These are phyloP conservation scores for Hamigera avellanea DNA, from an alignment of 495 filamentous ascomycete genomes.

Conservation along the genomic window DNA sequence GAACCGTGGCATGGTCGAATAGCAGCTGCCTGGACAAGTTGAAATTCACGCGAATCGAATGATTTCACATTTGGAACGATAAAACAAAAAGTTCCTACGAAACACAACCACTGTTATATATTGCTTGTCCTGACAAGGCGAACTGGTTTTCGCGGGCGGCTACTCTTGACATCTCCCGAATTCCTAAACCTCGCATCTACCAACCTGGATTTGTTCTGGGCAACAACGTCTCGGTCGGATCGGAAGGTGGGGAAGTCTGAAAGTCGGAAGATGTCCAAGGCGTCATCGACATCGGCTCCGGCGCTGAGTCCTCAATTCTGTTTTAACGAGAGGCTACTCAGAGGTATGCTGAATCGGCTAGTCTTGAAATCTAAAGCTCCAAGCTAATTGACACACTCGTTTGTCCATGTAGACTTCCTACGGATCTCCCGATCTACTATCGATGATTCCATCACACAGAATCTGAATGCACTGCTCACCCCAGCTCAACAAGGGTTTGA, in stretches of 20 bases:
- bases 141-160: too few relatives aligned
- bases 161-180: too few relatives aligned
- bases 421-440: slow-evolving; percentile 72
- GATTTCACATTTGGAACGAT: too few relatives aligned
- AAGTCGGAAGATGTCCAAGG: slow-evolving; percentile 45
- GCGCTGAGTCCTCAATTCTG: slow-evolving; percentile 80
- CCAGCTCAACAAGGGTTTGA: slow-evolving; percentile 65
- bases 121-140: too few relatives aligned
- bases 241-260: slow-evolving; percentile 9
- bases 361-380: neutral
- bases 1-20: too few relatives aligned
- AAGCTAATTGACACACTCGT: slow-evolving; percentile 6
- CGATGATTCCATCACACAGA: slow-evolving; percentile 88
- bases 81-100: too few relatives aligned
- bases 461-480: slow-evolving; percentile 80
- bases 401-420: slow-evolving; percentile 67
- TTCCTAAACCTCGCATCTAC: neutral
- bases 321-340: slow-evolving; percentile 72
- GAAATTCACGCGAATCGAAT: too few relatives aligned
- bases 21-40: too few relatives aligned
- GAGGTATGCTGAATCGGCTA: slow-evolving; percentile 45
- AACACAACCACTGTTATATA: too few relatives aligned
- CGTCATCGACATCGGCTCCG: slow-evolving; percentile 42
- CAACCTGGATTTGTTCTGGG: slow-evolving; percentile 34
- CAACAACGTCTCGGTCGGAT: slow-evolving; percentile 10